Conservation (phyloP, 495 filamentous ascomycete genomes). For the Neurospora pannonica region DNA sequence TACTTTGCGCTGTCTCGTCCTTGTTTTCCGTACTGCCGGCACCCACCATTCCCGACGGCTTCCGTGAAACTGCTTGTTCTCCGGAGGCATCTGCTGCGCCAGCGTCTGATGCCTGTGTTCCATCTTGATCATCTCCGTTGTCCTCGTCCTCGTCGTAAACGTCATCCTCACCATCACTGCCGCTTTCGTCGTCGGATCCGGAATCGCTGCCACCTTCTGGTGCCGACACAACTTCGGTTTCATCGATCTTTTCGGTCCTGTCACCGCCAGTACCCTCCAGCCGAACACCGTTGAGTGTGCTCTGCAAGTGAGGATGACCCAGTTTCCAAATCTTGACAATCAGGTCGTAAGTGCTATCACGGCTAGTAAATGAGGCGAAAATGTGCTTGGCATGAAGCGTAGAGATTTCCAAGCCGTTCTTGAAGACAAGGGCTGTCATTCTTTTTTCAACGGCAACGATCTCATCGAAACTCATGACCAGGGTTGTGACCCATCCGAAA, state of each 20-base stretch:
- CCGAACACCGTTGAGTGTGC: slow-evolving; percentile 76
- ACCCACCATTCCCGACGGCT: slow-evolving; percentile 50
- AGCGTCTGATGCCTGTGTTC: slow-evolving; percentile 49
- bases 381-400: slow-evolving; percentile 91
- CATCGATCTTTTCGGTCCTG: slow-evolving; percentile 73
- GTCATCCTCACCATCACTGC: slow-evolving; percentile 57
- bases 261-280: slow-evolving; percentile 73
- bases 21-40: slow-evolving; percentile 41
- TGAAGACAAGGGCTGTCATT: slow-evolving; percentile 89
- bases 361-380: slow-evolving; percentile 88
- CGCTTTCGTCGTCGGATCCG: slow-evolving; percentile 53
- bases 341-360: slow-evolving; percentile 93
- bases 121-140: slow-evolving; percentile 48
- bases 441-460: slow-evolving; percentile 95
- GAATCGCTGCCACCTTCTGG: slow-evolving; percentile 35
- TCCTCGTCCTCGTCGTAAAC: slow-evolving; percentile 73
- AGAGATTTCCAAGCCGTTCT: slow-evolving; percentile 94
- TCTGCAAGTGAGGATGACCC: slow-evolving; percentile 81
- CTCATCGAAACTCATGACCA: slow-evolving; percentile 97
- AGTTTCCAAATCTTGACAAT: slow-evolving; percentile 98
- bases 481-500: slow-evolving; percentile 90
- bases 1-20: slow-evolving; percentile 47
- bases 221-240: slow-evolving; percentile 31
- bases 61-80: slow-evolving; percentile 50
- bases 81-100: slow-evolving; percentile 55